These are phyloP conservation scores for Malassezia arunalokei DNA, from an alignment of 1,284 basidiomycete species.

Conservation along the genomic window DNA sequence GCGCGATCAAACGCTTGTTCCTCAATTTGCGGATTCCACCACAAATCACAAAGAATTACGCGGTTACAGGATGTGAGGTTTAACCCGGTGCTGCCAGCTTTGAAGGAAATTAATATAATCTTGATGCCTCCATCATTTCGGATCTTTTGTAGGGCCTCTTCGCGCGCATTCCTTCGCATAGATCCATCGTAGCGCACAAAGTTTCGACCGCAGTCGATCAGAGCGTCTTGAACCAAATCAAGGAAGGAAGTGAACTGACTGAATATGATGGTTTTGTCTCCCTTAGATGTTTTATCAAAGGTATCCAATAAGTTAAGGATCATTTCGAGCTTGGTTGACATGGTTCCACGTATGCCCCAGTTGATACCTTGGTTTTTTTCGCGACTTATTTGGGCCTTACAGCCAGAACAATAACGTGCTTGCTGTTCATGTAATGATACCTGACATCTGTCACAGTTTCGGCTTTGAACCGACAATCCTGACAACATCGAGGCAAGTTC, in stretches of 20 bases:
- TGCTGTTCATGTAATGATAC: slow-evolving; percentile 9
- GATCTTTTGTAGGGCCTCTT: slow-evolving; percentile 63
- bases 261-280: slow-evolving; percentile 71
- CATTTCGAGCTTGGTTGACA: slow-evolving; percentile 69
- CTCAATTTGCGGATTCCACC: slow-evolving; percentile 58
- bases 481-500: slow-evolving; percentile 66
- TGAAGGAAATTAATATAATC: slow-evolving; percentile 90
- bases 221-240: slow-evolving; percentile 70
- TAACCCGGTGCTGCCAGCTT: slow-evolving; percentile 83
- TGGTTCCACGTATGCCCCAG: slow-evolving; percentile 54
- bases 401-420: slow-evolving; percentile 24
- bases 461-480: slow-evolving; percentile 52
- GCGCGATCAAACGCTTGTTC: slow-evolving; percentile 90
- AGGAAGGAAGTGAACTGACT: slow-evolving; percentile 74
- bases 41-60: slow-evolving; percentile 79
- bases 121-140: slow-evolving; percentile 53
- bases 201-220: slow-evolving; percentile 56
- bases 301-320: slow-evolving; percentile 61
- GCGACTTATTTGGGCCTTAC: slow-evolving; percentile 15
- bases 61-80: slow-evolving; percentile 90
- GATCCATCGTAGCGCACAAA: slow-evolving; percentile 85
- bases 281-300: slow-evolving; percentile 55
- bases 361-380: slow-evolving; percentile 45
- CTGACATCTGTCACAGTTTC: slow-evolving; percentile 36
- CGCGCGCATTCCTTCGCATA: slow-evolving; percentile 65